Percentiles rank a stretch among this genome's conserved stretches.
These are phyloP conservation scores for Hemileccinum impolitum DNA, from an alignment of 768 basidiomycete species.

Conservation along the genomic window DNA sequence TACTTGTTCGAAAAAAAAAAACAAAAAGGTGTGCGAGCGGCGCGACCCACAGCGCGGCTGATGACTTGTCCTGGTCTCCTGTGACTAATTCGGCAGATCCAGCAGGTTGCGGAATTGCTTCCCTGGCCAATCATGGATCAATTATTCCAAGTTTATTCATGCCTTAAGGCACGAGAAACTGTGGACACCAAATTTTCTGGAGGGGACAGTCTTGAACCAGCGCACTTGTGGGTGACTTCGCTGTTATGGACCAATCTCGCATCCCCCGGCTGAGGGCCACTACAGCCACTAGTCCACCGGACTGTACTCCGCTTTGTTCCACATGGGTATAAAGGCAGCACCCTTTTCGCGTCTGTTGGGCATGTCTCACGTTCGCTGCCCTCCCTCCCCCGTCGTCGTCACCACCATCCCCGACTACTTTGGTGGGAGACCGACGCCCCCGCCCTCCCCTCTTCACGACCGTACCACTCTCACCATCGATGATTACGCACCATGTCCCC, in stretches of 20 bases:
- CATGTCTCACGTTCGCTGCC: no score
- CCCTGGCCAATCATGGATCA: conserved; percentile 80
- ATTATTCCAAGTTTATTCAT: conserved; percentile 78
- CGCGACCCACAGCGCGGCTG: conserved; percentile 82
- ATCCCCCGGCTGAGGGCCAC: conserved; percentile 80
- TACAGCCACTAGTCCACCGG: conserved; percentile 73
- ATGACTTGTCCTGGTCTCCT: conserved; percentile 82
- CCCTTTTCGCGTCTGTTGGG: no score
- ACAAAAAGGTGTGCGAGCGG: conserved; percentile 68
- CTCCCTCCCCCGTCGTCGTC: no score
- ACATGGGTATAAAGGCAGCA: no score
- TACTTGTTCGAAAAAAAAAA: background rate
- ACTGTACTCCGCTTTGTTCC: conserved; percentile 2
- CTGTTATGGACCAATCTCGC: conserved; percentile 62
- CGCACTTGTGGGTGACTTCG: conserved; percentile 65
- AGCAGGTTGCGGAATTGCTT: conserved; percentile 91
- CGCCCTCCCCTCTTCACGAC: background rate
- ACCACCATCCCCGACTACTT: background rate
- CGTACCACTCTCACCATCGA: background rate
- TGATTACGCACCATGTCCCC: conserved; percentile 13
- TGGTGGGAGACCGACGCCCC: conserved; percentile 7
- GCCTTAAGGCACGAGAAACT: conserved; percentile 59
- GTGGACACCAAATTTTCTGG: conserved; percentile 91
- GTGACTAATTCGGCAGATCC: conserved; percentile 90
- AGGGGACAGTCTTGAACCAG: conserved; percentile 93